Percentiles rank a stretch among this genome's conserved stretches.
phyloP scores from a whole-genome alignment of 768 basidiomycete genomes.

The Amanita thiersii region DNA sequence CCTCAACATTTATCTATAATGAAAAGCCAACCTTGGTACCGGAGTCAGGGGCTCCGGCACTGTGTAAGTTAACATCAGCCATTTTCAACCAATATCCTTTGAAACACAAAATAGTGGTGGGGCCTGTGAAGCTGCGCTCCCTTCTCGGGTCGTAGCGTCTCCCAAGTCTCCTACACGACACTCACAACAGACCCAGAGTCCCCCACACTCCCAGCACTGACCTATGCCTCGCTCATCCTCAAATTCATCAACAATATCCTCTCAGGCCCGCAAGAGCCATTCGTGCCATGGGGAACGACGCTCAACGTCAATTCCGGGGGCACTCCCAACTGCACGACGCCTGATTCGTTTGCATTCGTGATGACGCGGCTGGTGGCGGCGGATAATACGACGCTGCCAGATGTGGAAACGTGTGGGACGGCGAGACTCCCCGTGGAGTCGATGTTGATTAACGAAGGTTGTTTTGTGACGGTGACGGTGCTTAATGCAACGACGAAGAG shows the following conservation, averaged over 20 bases:
- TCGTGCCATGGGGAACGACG: constrained; percentile 31
- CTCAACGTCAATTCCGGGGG: constrained; percentile 47
- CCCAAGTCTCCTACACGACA: constrained; percentile 43
- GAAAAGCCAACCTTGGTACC: constrained; percentile 25
- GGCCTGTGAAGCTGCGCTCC: constrained; percentile 42
- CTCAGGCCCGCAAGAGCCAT: constrained; percentile 18
- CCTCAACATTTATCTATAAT: neutral
- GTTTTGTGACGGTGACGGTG: constrained; percentile 39
- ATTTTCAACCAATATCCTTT: neutral
- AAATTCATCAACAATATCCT: constrained; percentile 29
- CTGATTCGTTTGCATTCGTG: constrained; percentile 32
- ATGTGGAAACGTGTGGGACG: constrained; percentile 38
- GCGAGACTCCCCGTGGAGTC: constrained; percentile 34
- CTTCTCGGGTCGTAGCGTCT: constrained; percentile 32
- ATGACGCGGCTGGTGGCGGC: constrained; percentile 30
- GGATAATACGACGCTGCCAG: constrained; percentile 22
- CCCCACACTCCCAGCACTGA: constrained; percentile 25
- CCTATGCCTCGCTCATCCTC: constrained; percentile 35
- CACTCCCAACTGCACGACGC: constrained; percentile 26
- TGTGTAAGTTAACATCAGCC: constrained; percentile 22
- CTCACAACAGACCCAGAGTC: constrained; percentile 28
- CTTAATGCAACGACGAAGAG: constrained; percentile 33
- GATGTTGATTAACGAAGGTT: constrained; percentile 28
- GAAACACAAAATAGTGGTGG: constrained; percentile 28
- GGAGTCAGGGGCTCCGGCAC: constrained; percentile 30